phyloP scores from a whole-genome alignment of 495 filamentous ascomycete species.

The Margaritispora aquatica region DNA sequence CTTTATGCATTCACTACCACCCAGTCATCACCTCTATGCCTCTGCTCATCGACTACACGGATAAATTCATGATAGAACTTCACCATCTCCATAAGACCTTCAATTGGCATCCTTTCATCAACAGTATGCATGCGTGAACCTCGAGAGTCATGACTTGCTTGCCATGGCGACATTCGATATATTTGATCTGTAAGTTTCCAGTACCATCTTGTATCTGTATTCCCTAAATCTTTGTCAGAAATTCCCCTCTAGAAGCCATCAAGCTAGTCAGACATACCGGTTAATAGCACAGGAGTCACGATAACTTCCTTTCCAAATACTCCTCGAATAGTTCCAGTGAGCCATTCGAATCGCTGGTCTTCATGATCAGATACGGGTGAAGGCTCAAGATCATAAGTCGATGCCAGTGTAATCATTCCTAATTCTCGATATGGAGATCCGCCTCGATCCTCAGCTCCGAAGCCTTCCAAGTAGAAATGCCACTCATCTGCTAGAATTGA shows the following conservation, averaged over 20 bases:
- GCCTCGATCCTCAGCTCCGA: conserved; percentile 28
- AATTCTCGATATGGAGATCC: conserved; percentile 22
- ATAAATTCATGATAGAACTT: conserved; percentile 3
- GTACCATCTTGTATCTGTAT: conserved; percentile 67
- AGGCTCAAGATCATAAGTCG: conserved; percentile 39
- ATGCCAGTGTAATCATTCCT: conserved; percentile 35
- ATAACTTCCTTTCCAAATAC: conserved; percentile 56
- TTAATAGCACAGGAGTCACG: conserved; percentile 62
- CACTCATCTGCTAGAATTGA: conserved; percentile 45
- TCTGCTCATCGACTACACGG: conserved; percentile 2
- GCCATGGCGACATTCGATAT: conserved; percentile 48
- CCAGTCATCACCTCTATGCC: not conserved
- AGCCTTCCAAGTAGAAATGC: conserved; percentile 49
- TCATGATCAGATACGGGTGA: conserved; percentile 46
- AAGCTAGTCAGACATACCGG: conserved; percentile 31
- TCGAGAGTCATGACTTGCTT: conserved; percentile 35
- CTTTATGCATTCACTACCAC: not conserved
- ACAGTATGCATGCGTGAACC: conserved; percentile 50
- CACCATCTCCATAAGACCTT: conserved; percentile 2
- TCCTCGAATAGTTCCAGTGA: conserved; percentile 55
- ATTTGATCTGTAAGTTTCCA: conserved; percentile 60
- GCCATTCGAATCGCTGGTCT: conserved; percentile 30
- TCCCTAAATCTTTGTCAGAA: conserved; percentile 24
- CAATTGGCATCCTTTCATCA: conserved; percentile 42
- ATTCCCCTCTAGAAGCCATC: too few relatives aligned